These are phyloP conservation scores for Silybum marianum DNA, from an alignment of 129 eudicot species.

Conservation along the genomic window DNA sequence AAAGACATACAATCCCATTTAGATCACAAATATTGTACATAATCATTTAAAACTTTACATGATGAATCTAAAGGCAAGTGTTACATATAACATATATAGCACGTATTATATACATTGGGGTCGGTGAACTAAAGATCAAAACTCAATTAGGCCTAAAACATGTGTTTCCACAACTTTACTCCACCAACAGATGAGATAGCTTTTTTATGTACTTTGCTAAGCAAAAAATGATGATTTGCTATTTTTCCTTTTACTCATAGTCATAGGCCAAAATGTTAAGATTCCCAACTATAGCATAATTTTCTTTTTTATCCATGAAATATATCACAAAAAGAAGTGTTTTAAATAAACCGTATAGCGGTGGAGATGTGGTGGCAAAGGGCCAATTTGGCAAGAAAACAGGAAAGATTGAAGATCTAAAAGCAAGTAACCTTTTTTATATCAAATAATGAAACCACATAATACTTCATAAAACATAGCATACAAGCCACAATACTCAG, in stretches of 20 bases:
- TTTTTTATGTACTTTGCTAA: neutral
- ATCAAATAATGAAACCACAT: neutral
- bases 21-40: constrained; percentile 8
- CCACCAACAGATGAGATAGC: neutral
- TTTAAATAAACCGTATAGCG: neutral
- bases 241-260: neutral
- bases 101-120: neutral
- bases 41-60: neutral
- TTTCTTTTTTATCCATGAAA: neutral
- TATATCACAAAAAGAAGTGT: neutral
- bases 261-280: neutral
- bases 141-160: neutral
- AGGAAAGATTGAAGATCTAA: neutral
- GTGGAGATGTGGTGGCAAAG: neutral
- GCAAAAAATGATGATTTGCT: neutral
- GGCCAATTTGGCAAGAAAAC: neutral
- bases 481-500: neutral
- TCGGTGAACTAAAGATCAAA: neutral
- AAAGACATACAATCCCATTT: neutral
- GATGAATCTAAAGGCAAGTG: neutral
- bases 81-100: constrained; percentile 1
- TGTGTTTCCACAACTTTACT: neutral
- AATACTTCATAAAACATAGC: neutral
- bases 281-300: too few species aligned
- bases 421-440: neutral